phyloP scores from a whole-genome alignment of 768 basidiomycete genomes.

The Russula lepida region DNA sequence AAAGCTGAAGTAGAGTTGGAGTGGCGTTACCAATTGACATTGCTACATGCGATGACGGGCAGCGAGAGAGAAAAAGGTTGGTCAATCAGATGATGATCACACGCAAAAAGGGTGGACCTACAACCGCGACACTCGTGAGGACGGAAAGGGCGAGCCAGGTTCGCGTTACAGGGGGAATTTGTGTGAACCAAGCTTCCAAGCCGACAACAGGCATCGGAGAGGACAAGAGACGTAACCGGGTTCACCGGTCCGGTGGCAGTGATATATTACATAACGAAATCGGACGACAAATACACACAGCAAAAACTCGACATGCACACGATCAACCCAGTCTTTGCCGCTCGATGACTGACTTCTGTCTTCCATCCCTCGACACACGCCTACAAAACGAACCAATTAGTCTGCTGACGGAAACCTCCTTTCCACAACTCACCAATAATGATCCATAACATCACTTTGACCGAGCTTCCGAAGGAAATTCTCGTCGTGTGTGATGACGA shows the following conservation, averaged over 20 bases:
- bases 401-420: background rate
- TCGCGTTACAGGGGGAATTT: constrained; percentile 88
- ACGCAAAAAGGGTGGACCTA: constrained; percentile 31
- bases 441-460: constrained; percentile 86
- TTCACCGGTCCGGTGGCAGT: background rate
- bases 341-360: constrained; percentile 37
- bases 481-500: constrained; percentile 97
- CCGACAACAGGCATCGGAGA: constrained; percentile 78
- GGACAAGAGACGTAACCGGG: too few relatives aligned
- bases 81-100: background rate
- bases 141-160: constrained; percentile 78
- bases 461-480: constrained; percentile 87
- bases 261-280: background rate
- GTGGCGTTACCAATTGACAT: constrained; percentile 82
- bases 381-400: constrained; percentile 33
- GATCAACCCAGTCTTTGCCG: constrained; percentile 25
- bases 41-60: constrained; percentile 44
- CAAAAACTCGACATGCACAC: background rate
- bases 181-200: constrained; percentile 83
- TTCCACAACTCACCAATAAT: constrained; percentile 64
- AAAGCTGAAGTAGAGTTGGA: constrained; percentile 90
- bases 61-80: too few relatives aligned
- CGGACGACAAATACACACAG: background rate
- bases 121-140: constrained; percentile 76
- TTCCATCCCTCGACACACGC: constrained; percentile 64